Conservation (phyloP, 2,329 filamentous ascomycete species). For the Trematosphaeria pertusa region DNA sequence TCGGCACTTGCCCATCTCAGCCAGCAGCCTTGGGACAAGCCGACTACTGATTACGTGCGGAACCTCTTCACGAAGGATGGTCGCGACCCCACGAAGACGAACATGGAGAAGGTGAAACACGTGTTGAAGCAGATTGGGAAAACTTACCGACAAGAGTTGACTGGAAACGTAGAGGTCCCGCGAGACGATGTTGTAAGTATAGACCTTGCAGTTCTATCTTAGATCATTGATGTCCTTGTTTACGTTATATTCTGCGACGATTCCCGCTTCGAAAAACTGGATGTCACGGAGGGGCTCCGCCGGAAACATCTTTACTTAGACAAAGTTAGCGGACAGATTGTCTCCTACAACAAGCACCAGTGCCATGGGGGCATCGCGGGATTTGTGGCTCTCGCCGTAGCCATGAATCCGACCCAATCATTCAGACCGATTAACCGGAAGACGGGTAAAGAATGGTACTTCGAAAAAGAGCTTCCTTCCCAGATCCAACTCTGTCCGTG, state of each 20-base stretch:
- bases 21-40: neutral
- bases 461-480: too few relatives aligned
- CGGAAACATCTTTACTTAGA: neutral
- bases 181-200: constrained; percentile 10
- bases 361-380: constrained; percentile 1
- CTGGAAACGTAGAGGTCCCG: neutral
- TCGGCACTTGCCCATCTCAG: constrained; percentile 6
- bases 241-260: constrained; percentile 13
- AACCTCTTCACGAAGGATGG: constrained; percentile 13
- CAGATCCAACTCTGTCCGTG: constrained; percentile 22
- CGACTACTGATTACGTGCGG: constrained; percentile 6
- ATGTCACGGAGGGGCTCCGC: constrained; percentile 2
- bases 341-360: neutral
- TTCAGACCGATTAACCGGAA: too few relatives aligned
- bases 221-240: too few relatives aligned
- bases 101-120: neutral
- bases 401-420: constrained; percentile 8
- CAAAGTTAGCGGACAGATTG: too few relatives aligned
- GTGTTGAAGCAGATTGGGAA: neutral
- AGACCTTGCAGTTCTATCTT: neutral
- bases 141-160: constrained; percentile 3
- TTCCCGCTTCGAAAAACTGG: constrained; percentile 7
- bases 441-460: too few relatives aligned
- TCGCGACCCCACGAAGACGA: neutral
- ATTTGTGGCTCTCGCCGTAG: constrained; percentile 8